These are phyloP conservation scores for Craspedostauros australis DNA, from an alignment of 108 stramenopile species.

Conservation along the genomic window DNA sequence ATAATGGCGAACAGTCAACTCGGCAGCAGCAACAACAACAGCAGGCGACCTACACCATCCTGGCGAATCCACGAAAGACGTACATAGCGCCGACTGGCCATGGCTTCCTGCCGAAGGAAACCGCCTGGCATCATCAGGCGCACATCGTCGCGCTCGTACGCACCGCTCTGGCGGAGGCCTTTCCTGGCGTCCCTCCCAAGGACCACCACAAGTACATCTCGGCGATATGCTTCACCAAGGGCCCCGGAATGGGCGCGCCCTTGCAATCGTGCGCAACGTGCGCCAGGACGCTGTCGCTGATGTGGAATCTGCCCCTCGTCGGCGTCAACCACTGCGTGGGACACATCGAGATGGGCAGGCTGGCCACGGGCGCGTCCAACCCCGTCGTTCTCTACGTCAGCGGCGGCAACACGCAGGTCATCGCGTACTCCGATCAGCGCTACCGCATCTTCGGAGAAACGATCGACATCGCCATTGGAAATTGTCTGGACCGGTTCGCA, in stretches of 20 bases:
- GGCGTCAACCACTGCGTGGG: constrained; percentile 99
- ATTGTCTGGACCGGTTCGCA: constrained; percentile 98
- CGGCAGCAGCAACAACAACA: too few species aligned
- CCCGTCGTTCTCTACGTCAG: constrained; percentile 97
- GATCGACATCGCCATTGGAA: constrained; percentile 99
- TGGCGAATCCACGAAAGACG: constrained; percentile 92
- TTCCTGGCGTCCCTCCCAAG: constrained; percentile 23
- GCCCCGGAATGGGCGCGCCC: constrained; percentile 99
- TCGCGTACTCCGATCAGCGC: constrained; percentile 86
- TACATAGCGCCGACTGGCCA: constrained; percentile 92
- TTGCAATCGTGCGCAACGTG: constrained; percentile 88
- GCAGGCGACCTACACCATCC: constrained; percentile 73
- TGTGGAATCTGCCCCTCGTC: constrained; percentile 91
- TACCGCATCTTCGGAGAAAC: constrained; percentile 99
- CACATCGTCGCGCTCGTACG: constrained; percentile 90
- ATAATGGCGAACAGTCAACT: too few species aligned
- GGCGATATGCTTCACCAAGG: constrained; percentile 86
- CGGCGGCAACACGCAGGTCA: constrained; percentile 98
- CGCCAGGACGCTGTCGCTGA: constrained; percentile 71
- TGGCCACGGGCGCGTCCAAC: constrained; percentile 77
- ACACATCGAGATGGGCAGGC: constrained; percentile 99
- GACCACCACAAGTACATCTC: constrained; percentile 29
- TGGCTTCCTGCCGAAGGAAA: constrained; percentile 97
- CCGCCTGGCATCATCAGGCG: constrained; percentile 95
- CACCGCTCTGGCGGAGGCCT: constrained; percentile 83